Percentiles rank a stretch among this genome's conserved stretches.
Evolutionary conservation across 2,329 filamentous ascomycete genomes (phyloP).

Genomic region (Penicillium glabrum): DNA sequence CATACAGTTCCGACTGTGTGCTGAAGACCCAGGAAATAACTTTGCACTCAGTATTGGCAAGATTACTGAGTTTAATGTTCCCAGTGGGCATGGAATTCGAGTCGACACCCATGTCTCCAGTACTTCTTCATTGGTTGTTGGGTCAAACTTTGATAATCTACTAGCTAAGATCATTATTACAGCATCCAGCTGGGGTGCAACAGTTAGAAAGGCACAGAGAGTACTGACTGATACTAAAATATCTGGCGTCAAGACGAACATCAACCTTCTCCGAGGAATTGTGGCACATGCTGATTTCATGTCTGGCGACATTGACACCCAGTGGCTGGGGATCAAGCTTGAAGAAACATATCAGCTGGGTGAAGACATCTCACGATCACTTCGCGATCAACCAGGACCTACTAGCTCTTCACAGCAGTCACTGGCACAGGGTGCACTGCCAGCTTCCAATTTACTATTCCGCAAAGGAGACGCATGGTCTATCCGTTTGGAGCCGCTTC

Average conservation of each 20-base stretch:
- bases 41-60: constrained; percentile 63
- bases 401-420: constrained; percentile 6
- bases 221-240: constrained; percentile 58
- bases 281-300: constrained; percentile 53
- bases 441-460: constrained; percentile 49
- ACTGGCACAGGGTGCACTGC: constrained; percentile 16
- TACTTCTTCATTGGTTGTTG: constrained; percentile 44
- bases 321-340: constrained; percentile 58
- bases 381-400: background rate
- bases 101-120: constrained; percentile 57
- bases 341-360: constrained; percentile 38
- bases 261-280: constrained; percentile 56
- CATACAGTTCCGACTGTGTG: constrained; percentile 59
- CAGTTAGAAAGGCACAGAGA: constrained; percentile 54
- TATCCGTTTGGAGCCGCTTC: constrained; percentile 45
- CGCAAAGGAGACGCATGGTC: constrained; percentile 62
- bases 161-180: constrained; percentile 62
- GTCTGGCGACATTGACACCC: constrained; percentile 51
- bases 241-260: constrained; percentile 59
- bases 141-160: constrained; percentile 59
- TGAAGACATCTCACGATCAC: constrained; percentile 24
- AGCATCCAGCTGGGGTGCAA: constrained; percentile 52
- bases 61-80: constrained; percentile 55
- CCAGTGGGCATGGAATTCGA: constrained; percentile 58
- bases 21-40: constrained; percentile 54